phyloP scores from a whole-genome alignment of 768 basidiomycete genomes.

The Lactarius tabidus region DNA sequence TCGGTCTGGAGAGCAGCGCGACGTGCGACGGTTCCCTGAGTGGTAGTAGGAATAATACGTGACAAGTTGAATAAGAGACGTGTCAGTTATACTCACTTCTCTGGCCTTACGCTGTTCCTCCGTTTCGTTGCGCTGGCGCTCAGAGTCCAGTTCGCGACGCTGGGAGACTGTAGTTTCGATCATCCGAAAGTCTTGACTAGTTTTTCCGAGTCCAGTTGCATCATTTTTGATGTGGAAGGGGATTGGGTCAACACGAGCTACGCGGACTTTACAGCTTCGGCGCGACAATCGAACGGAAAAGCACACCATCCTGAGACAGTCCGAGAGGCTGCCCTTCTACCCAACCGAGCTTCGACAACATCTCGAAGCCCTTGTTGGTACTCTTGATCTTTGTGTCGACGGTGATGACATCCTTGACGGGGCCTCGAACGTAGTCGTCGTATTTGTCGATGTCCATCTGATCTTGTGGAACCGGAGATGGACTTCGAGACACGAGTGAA shows the following conservation, averaged over 20 bases:
- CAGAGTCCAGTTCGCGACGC: slow-evolving; percentile 74
- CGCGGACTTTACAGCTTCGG: slow-evolving; percentile 6
- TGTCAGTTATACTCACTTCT: slow-evolving; percentile 46
- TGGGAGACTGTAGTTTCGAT: slow-evolving; percentile 83
- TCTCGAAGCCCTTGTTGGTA: slow-evolving; percentile 74
- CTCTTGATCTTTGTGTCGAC: slow-evolving; percentile 77
- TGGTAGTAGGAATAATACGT: not conserved
- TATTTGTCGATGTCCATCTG: slow-evolving; percentile 59
- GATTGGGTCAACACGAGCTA: slow-evolving; percentile 79
- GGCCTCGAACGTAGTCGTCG: slow-evolving; percentile 55
- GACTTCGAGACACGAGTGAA: slow-evolving; percentile 69
- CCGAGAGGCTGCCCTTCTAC: slow-evolving; percentile 74
- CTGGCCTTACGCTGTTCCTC: slow-evolving; percentile 69
- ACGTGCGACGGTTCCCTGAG: slow-evolving; percentile 59
- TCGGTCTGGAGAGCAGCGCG: slow-evolving; percentile 63
- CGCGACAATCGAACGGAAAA: slow-evolving; percentile 7
- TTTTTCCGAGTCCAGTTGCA: slow-evolving; percentile 74
- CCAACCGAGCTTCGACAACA: slow-evolving; percentile 84
- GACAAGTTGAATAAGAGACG: not conserved
- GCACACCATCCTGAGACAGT: slow-evolving; percentile 66
- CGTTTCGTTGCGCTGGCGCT: slow-evolving; percentile 74
- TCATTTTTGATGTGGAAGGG: slow-evolving; percentile 80
- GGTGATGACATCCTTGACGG: slow-evolving; percentile 63
- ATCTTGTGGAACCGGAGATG: slow-evolving; percentile 55
- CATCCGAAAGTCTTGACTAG: slow-evolving; percentile 74